phyloP scores from a whole-genome alignment of 371 early-diverging fungal species.

The Syncephalastrum sp. region DNA sequence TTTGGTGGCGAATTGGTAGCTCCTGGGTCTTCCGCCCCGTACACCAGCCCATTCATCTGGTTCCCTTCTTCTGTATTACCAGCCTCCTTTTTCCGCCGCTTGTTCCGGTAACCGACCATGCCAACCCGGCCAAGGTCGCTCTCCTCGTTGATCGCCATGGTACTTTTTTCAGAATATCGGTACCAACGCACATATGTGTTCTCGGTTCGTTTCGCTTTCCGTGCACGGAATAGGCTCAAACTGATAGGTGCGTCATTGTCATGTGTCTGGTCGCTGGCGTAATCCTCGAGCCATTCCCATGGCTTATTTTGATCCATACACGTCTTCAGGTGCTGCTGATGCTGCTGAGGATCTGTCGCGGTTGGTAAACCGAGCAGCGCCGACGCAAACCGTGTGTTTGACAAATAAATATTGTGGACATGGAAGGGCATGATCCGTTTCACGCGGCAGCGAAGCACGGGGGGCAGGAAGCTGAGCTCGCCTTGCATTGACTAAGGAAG shows the following conservation, averaged over 20 bases:
- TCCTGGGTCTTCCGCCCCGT: slow-evolving; percentile 2
- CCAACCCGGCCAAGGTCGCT: slow-evolving; percentile 9
- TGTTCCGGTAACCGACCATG: slow-evolving; percentile 7
- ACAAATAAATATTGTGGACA: slow-evolving; percentile 58
- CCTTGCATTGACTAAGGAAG: slow-evolving; percentile 30
- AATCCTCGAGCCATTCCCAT: slow-evolving; percentile 69
- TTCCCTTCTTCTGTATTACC: neutral
- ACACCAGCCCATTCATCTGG: neutral
- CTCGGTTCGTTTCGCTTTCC: slow-evolving; percentile 31
- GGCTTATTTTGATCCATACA: slow-evolving; percentile 54
- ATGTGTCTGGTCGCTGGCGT: slow-evolving; percentile 38
- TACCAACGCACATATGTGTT: slow-evolving; percentile 45
- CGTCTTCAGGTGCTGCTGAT: slow-evolving; percentile 37
- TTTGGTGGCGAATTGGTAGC: neutral
- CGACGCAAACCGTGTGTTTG: slow-evolving; percentile 35
- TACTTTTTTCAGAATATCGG: slow-evolving; percentile 33
- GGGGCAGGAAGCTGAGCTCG: slow-evolving; percentile 47
- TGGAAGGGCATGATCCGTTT: slow-evolving; percentile 61
- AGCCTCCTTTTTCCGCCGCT: slow-evolving; percentile 3
- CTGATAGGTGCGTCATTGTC: slow-evolving; percentile 51
- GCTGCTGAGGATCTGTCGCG: slow-evolving; percentile 33
- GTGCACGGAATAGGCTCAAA: slow-evolving; percentile 36
- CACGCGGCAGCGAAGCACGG: slow-evolving; percentile 55
- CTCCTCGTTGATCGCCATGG: slow-evolving; percentile 5
- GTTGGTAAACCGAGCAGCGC: slow-evolving; percentile 22